Percentiles rank a stretch among this genome's conserved stretches.
Conservation (phyloP, 495 filamentous ascomycete genomes). For the Penicillium arizonense region DNA sequence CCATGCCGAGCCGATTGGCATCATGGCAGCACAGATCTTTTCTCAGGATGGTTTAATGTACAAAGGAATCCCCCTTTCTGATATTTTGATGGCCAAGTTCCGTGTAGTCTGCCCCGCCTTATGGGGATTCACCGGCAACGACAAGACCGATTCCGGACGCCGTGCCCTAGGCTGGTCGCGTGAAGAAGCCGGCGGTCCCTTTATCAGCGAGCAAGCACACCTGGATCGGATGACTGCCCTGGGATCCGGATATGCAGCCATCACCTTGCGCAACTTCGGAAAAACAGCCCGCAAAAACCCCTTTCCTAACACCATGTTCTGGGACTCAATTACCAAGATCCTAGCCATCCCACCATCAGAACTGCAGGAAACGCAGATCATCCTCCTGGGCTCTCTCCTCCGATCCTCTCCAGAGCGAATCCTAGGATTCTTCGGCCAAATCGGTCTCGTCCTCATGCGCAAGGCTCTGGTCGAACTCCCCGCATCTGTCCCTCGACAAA, state of each 20-base stretch:
- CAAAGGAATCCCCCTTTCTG: constrained; percentile 71
- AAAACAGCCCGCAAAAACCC: constrained; percentile 67
- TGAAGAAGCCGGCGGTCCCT: constrained; percentile 51
- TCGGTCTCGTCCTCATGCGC: constrained; percentile 62
- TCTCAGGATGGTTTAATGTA: constrained; percentile 63
- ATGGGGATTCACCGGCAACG: constrained; percentile 77
- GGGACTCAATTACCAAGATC: constrained; percentile 70
- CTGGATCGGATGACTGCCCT: constrained; percentile 81
- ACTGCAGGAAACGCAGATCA: constrained; percentile 73
- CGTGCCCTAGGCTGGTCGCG: constrained; percentile 72
- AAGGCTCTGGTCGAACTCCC: constrained; percentile 69
- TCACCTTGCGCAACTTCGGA: constrained; percentile 78
- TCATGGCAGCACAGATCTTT: constrained; percentile 72
- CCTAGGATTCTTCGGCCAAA: constrained; percentile 71
- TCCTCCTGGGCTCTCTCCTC: constrained; percentile 75
- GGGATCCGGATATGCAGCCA: constrained; percentile 76
- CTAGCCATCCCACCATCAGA: constrained; percentile 65
- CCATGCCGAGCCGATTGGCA: constrained; percentile 79
- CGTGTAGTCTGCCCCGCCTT: constrained; percentile 78
- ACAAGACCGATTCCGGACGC: constrained; percentile 69
- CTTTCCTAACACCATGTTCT: constrained; percentile 77
- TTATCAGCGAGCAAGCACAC: constrained; percentile 65
- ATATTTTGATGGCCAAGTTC: constrained; percentile 87
- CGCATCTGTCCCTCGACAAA: constrained; percentile 42
- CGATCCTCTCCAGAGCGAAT: constrained; percentile 68